These are phyloP conservation scores for Pseudozyma thailandica DNA, from an alignment of 1,284 basidiomycete species.

Conservation along the genomic window DNA sequence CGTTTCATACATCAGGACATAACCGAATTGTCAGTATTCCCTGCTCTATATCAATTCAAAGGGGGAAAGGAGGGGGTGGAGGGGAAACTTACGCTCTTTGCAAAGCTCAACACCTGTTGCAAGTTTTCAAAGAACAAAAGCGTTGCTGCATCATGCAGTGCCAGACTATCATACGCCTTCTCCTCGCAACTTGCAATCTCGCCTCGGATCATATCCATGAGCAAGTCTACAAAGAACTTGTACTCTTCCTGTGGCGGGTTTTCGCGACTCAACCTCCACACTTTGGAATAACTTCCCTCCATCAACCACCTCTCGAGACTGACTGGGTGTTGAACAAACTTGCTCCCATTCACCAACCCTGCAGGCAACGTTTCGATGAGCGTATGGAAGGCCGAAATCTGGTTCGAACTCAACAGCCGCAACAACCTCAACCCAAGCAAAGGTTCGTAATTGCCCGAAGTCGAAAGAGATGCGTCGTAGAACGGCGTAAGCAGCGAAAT, in stretches of 20 bases:
- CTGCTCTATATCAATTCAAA: neutral
- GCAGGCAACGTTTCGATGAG: slow-evolving; percentile 86
- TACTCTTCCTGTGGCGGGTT: slow-evolving; percentile 80
- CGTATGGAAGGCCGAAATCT: slow-evolving; percentile 98
- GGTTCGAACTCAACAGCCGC: slow-evolving; percentile 91
- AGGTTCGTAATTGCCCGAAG: slow-evolving; percentile 85
- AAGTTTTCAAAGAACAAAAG: slow-evolving; percentile 85
- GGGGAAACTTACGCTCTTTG: slow-evolving; percentile 72
- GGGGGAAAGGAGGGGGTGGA: neutral
- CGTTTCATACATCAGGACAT: neutral
- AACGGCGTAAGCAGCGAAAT: slow-evolving; percentile 91
- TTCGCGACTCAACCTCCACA: slow-evolving; percentile 87
- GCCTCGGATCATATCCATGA: slow-evolving; percentile 92
- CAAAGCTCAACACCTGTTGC: slow-evolving; percentile 81
- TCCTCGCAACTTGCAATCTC: slow-evolving; percentile 95
- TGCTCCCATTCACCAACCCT: slow-evolving; percentile 48
- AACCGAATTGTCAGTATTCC: neutral
- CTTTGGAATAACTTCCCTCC: slow-evolving; percentile 98
- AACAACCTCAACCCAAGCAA: slow-evolving; percentile 93
- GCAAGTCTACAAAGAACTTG: slow-evolving; percentile 86
- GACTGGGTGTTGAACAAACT: slow-evolving; percentile 65
- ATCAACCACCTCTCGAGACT: slow-evolving; percentile 89
- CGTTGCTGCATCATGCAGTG: slow-evolving; percentile 86
- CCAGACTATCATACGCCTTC: slow-evolving; percentile 85
- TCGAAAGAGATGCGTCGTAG: slow-evolving; percentile 79